Percentiles rank a stretch among this genome's conserved stretches.
Conservation (phyloP, 106 monocot species). For the Platanthera zijinensis region DNA sequence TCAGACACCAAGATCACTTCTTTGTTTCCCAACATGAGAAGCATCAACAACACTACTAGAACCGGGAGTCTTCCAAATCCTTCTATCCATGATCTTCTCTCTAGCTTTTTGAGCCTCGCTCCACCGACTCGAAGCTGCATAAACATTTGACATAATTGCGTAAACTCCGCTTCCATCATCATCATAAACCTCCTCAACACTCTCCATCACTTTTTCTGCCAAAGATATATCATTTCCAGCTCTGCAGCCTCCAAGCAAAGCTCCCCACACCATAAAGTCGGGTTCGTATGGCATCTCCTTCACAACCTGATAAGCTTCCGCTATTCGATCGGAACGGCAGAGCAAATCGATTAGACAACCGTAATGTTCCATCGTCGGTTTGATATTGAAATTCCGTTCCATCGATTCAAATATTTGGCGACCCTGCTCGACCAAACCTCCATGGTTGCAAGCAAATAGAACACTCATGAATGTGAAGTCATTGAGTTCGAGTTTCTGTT, state of each 20-base stretch:
- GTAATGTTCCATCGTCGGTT: conserved; percentile 34
- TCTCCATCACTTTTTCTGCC: conserved; percentile 21
- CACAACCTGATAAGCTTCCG: conserved; percentile 23
- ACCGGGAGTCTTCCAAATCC: conserved; percentile 20
- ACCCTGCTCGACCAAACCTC: conserved; percentile 33
- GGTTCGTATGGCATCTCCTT: conserved; percentile 29
- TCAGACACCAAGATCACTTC: not conserved
- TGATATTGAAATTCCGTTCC: conserved; percentile 12
- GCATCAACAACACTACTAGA: conserved; percentile 10
- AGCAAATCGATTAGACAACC: conserved; percentile 43
- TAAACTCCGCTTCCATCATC: conserved; percentile 22
- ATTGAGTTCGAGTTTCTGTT: conserved; percentile 12
- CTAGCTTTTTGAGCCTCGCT: conserved; percentile 17
- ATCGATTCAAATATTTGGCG: conserved; percentile 18
- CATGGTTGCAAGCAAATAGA: conserved; percentile 38
- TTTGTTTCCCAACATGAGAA: not conserved
- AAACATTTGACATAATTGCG: conserved; percentile 34
- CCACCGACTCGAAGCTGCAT: conserved; percentile 18
- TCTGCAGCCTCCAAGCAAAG: conserved; percentile 31
- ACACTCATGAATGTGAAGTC: conserved; percentile 35
- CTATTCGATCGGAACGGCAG: conserved; percentile 14
- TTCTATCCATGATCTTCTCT: conserved; percentile 19
- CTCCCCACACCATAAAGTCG: conserved; percentile 27
- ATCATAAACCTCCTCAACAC: conserved; percentile 12
- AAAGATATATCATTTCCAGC: conserved; percentile 15